Conservation (phyloP, 164 flowering plant genomes). For the Stephania yunnanensis region DNA sequence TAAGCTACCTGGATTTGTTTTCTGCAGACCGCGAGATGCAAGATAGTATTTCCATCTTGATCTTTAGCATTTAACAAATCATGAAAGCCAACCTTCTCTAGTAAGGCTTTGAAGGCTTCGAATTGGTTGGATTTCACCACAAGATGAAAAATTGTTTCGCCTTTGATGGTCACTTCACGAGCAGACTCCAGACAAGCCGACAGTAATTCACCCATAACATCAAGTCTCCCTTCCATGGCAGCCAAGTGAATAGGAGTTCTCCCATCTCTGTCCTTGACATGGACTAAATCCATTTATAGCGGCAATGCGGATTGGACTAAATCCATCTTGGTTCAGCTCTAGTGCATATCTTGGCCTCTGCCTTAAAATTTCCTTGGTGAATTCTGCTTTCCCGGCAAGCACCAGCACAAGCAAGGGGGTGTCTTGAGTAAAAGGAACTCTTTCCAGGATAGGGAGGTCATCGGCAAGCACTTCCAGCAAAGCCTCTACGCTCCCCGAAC, state of each 20-base stretch:
- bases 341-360: not conserved
- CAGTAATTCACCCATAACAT: not conserved
- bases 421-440: not conserved
- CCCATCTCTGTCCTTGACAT: not conserved
- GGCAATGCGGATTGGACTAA: slow-evolving; percentile 4
- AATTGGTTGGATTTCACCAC: slow-evolving; percentile 9
- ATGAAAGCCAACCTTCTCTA: not conserved
- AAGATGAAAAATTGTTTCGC: slow-evolving; percentile 13
- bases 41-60: slow-evolving; percentile 14
- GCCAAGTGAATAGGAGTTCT: not conserved
- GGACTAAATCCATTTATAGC: not conserved
- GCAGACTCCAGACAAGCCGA: not conserved
- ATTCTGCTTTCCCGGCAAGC: not conserved
- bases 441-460: not conserved
- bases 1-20: slow-evolving; percentile 2
- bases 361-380: not conserved
- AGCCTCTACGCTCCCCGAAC: not conserved
- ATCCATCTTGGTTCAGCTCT: not conserved
- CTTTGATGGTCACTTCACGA: not conserved
- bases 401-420: not conserved
- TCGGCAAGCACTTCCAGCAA: not conserved
- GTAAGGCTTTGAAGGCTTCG: slow-evolving; percentile 6
- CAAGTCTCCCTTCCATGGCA: not conserved
- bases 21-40: slow-evolving; percentile 1
- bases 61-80: slow-evolving; percentile 6